Evolutionary conservation across 345 rosid genomes (phyloP).

Genomic region (Abelmoschus esculentus): DNA sequence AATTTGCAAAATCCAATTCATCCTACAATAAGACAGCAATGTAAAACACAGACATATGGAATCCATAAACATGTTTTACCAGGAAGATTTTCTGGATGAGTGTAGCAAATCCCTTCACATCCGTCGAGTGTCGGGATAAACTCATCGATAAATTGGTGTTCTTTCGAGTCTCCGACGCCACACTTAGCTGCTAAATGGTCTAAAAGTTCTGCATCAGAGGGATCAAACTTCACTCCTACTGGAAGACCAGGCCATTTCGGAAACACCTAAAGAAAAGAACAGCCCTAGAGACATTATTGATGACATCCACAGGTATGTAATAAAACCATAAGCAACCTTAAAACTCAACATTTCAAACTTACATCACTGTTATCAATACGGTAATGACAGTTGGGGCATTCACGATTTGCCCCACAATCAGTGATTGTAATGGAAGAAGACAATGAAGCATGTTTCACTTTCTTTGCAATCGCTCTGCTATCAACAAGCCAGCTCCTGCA

Average conservation of each 20-base stretch:
- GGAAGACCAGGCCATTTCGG: conserved; percentile 88
- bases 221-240: conserved; percentile 91
- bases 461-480: conserved; percentile 58
- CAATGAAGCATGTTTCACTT: conserved; percentile 52
- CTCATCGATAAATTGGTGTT: conserved; percentile 56
- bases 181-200: conserved; percentile 76
- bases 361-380: conserved; percentile 77
- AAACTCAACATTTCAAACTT: conserved; percentile 16
- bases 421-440: conserved; percentile 43
- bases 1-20: neutral
- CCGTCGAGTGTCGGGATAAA: conserved; percentile 57
- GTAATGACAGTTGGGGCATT: conserved; percentile 72
- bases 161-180: conserved; percentile 42
- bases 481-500: conserved; percentile 85
- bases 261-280: conserved; percentile 38
- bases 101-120: conserved; percentile 71
- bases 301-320: neutral
- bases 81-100: conserved; percentile 92
- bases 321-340: neutral
- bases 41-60: neutral
- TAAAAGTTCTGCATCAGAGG: conserved; percentile 64
- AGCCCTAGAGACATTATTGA: neutral
- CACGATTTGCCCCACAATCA: conserved; percentile 58
- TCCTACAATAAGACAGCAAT: neutral
- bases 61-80: conserved; percentile 28